These are phyloP conservation scores for Aspergillus sp. DNA, from an alignment of 2,329 filamentous ascomycete genomes.

Conservation along the genomic window DNA sequence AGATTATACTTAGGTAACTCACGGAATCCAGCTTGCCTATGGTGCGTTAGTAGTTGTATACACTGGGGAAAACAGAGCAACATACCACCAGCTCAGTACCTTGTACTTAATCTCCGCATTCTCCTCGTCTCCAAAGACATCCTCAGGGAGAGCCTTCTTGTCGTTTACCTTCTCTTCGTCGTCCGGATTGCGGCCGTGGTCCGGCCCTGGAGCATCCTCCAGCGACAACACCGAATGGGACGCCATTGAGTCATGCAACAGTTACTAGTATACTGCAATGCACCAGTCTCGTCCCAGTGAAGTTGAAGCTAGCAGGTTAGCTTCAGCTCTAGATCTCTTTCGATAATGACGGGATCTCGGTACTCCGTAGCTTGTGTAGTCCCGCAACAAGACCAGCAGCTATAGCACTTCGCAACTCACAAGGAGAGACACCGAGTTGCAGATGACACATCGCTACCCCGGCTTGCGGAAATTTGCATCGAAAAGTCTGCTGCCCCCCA, in stretches of 20 bases:
- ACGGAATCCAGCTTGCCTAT: slow-evolving; percentile 43
- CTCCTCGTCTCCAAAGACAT: slow-evolving; percentile 42
- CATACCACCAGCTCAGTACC: slow-evolving; percentile 49
- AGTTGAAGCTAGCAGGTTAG: no score
- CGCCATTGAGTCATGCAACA: background rate
- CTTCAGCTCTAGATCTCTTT: no score
- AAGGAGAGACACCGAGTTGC: background rate
- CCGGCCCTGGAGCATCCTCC: background rate
- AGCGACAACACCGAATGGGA: background rate
- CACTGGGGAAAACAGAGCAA: background rate
- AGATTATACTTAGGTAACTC: background rate
- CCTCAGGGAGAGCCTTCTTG: slow-evolving; percentile 22
- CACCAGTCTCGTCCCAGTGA: no score
- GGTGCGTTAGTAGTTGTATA: slow-evolving; percentile 28
- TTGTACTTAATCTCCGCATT: slow-evolving; percentile 51
- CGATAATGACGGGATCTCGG: no score
- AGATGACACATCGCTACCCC: background rate
- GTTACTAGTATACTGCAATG: no score
- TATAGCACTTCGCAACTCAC: no score
- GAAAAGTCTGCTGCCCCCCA: background rate
- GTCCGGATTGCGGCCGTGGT: background rate
- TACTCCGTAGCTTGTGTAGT: no score
- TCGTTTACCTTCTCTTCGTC: slow-evolving; percentile 17
- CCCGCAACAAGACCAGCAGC: no score
- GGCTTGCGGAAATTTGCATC: background rate